Conservation (phyloP, 148 eudicot species). For the Polygonum maritimum region DNA sequence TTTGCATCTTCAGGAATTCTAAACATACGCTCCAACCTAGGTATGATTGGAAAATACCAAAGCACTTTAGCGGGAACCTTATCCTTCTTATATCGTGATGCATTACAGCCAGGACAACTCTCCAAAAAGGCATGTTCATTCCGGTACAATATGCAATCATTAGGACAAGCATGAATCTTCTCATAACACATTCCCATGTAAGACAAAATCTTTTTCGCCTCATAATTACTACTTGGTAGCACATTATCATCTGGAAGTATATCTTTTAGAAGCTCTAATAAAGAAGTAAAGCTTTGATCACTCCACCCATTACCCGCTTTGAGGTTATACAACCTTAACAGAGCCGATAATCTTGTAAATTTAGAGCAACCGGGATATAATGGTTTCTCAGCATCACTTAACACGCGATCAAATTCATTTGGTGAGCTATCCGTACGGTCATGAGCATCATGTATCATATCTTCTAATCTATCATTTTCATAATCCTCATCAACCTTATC, state of each 20-base stretch:
- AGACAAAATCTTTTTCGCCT: not conserved
- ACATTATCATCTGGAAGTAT: not conserved
- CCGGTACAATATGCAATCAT: too few species aligned
- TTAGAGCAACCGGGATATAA: too few species aligned
- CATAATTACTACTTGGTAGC: not conserved
- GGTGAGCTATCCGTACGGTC: not conserved
- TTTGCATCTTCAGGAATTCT: not conserved
- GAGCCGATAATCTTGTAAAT: too few species aligned
- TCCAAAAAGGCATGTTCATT: too few species aligned
- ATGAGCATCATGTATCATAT: not conserved
- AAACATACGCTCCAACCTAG: too few species aligned
- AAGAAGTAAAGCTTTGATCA: not conserved
- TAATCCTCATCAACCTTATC: too few species aligned
- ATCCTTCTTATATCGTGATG: not conserved
- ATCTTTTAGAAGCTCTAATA: not conserved
- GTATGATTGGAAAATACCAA: not conserved
- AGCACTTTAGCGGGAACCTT: not conserved
- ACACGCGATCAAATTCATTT: not conserved
- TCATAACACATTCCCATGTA: not conserved
- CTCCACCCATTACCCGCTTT: too few species aligned
- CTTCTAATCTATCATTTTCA: not conserved
- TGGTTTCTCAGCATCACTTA: too few species aligned
- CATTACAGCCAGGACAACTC: not conserved
- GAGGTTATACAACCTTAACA: too few species aligned
- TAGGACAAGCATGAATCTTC: not conserved